phyloP scores from a whole-genome alignment of 192 early-diverging fungal species.

The Entomortierella lignicola region DNA sequence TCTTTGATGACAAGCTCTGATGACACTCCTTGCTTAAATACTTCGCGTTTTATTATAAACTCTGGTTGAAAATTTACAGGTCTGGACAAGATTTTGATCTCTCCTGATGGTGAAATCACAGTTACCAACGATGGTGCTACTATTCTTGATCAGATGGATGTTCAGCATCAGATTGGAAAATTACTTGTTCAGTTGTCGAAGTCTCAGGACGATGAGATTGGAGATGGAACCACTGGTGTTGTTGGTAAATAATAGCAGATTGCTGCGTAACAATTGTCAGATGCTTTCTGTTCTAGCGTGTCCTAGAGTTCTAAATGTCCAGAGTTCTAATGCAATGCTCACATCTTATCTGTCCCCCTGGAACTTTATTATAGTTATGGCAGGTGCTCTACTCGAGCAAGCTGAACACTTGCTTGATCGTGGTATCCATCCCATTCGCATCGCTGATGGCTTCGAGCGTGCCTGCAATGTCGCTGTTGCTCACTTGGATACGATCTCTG shows the following conservation, averaged over 20 bases:
- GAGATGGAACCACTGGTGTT: constrained; percentile 99
- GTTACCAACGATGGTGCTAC: constrained; percentile 99
- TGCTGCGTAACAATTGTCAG: no score
- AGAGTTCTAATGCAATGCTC: neutral
- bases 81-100: constrained; percentile 99
- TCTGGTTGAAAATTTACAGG: constrained; percentile 58
- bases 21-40: neutral
- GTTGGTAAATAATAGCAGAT: constrained; percentile 73
- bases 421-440: constrained; percentile 98
- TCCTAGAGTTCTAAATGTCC: no score
- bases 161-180: constrained; percentile 99
- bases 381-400: constrained; percentile 97
- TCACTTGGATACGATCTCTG: constrained; percentile 93
- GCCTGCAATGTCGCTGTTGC: constrained; percentile 95
- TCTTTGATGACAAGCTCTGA: neutral
- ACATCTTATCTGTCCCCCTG: neutral
- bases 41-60: constrained; percentile 2
- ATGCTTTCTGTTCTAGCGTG: neutral
- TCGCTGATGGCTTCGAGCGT: constrained; percentile 97
- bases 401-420: constrained; percentile 94
- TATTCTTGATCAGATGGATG: constrained; percentile 97
- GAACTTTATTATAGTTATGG: constrained; percentile 75
- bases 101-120: constrained; percentile 99
- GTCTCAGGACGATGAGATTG: constrained; percentile 99
- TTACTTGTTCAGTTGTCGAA: constrained; percentile 97